Evolutionary conservation across 306 rosid genomes (phyloP).

Genomic region (Lithocarpus polystachyus): DNA sequence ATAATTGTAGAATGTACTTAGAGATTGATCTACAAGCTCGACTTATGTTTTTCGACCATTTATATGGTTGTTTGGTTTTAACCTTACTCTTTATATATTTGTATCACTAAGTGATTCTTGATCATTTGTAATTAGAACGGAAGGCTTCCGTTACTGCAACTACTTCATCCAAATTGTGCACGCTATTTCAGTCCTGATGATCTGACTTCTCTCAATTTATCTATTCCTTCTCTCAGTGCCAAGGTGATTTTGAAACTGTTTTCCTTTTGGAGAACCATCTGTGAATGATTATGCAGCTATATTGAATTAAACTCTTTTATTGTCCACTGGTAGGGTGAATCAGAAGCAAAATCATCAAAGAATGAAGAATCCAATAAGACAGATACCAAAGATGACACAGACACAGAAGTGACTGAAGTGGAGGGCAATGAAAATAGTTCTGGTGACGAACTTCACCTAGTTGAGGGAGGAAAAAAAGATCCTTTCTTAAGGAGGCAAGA

Average conservation of each 20-base stretch:
- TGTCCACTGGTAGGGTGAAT: conserved; percentile 40
- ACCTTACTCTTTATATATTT: background rate
- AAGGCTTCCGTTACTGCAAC: conserved; percentile 69
- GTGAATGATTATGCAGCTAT: conserved; percentile 2
- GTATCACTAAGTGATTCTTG: conserved; percentile 13
- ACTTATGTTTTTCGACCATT: background rate
- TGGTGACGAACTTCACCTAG: conserved; percentile 36
- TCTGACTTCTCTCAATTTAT: conserved; percentile 58
- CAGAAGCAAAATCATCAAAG: conserved; percentile 40
- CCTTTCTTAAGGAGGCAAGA: conserved; percentile 85
- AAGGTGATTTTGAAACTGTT: conserved; percentile 49
- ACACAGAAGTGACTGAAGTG: conserved; percentile 21
- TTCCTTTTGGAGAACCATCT: background rate
- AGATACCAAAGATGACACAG: conserved; percentile 42
- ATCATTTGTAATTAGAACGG: conserved; percentile 57
- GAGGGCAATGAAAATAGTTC: conserved; percentile 36
- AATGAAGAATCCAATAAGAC: conserved; percentile 34
- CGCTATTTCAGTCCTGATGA: conserved; percentile 85
- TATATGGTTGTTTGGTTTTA: conserved; percentile 5
- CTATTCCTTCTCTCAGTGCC: conserved; percentile 66
- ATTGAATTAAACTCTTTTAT: conserved; percentile 17
- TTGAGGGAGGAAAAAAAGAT: conserved; percentile 89
- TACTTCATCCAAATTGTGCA: conserved; percentile 77
- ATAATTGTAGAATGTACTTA: background rate
- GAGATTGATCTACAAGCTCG: background rate